Conservation (phyloP, 139 green algal species). For the Coelastrella sp. region DNA sequence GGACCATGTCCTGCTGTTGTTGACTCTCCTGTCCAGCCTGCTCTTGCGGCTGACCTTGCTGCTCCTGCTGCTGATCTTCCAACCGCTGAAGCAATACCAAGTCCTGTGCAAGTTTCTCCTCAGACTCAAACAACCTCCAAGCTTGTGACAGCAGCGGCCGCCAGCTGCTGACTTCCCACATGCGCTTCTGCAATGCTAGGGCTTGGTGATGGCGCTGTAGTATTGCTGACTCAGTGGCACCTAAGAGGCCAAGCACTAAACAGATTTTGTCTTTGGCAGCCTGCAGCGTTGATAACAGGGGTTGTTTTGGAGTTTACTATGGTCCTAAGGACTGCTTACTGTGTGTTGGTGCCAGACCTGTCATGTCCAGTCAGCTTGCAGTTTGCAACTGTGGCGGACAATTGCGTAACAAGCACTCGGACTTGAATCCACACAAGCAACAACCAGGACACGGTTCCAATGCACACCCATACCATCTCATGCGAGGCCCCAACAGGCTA, state of each 20-base stretch:
- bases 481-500: background rate
- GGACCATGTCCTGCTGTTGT: background rate
- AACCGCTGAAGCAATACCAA: background rate
- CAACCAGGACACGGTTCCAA: too few species aligned
- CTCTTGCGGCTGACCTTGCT: background rate
- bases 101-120: background rate
- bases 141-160: background rate
- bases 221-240: constrained; percentile 3
- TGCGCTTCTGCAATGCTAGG: background rate
- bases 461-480: too few species aligned
- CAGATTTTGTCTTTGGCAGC: background rate
- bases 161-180: background rate
- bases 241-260: background rate
- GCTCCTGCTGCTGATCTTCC: background rate
- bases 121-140: constrained; percentile 8
- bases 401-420: too few species aligned
- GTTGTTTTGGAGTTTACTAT: too few species aligned
- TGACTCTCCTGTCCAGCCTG: background rate
- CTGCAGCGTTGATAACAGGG: too few species aligned
- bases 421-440: too few species aligned
- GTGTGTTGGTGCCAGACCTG: background rate
- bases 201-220: background rate
- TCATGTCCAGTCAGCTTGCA: too few species aligned
- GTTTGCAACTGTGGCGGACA: too few species aligned
- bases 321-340: too few species aligned